These are phyloP conservation scores for Neopestalotiopsis rosae DNA, from an alignment of 2,329 filamentous ascomycete species.

Conservation along the genomic window DNA sequence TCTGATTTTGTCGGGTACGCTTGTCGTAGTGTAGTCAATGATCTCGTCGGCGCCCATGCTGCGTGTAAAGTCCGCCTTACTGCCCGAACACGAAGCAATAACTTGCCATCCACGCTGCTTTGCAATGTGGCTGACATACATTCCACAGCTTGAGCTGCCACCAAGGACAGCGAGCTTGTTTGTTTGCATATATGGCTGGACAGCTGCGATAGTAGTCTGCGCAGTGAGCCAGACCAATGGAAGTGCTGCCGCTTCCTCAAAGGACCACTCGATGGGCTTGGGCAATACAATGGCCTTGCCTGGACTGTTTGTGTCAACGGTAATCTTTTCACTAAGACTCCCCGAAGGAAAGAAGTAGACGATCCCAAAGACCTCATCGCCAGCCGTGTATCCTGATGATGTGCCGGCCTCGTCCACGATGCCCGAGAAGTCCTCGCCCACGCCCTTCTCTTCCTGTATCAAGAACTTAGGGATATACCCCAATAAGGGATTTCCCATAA, in stretches of 20 bases:
- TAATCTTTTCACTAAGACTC: not conserved
- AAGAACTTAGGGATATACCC: not conserved
- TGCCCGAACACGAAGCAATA: not conserved
- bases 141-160: not conserved
- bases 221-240: slow-evolving; percentile 6
- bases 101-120: slow-evolving; percentile 7
- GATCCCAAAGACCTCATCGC: not conserved
- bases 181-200: not conserved
- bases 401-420: not conserved
- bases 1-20: not conserved
- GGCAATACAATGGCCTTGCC: not conserved
- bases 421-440: slow-evolving; percentile 9
- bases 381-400: not conserved
- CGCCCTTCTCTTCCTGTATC: not conserved
- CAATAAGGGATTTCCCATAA: not conserved
- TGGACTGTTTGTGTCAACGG: not conserved
- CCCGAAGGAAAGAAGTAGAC: not conserved
- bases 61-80: not conserved
- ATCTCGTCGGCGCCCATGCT: slow-evolving; percentile 4
- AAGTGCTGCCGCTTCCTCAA: not conserved
- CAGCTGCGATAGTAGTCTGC: not conserved
- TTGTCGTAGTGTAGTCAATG: slow-evolving; percentile 3
- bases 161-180: not conserved
- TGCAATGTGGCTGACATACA: not conserved
- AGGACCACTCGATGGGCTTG: not conserved